phyloP scores from a whole-genome alignment of 1,139 yeast species.

The Geotrichum phurueaensis region DNA sequence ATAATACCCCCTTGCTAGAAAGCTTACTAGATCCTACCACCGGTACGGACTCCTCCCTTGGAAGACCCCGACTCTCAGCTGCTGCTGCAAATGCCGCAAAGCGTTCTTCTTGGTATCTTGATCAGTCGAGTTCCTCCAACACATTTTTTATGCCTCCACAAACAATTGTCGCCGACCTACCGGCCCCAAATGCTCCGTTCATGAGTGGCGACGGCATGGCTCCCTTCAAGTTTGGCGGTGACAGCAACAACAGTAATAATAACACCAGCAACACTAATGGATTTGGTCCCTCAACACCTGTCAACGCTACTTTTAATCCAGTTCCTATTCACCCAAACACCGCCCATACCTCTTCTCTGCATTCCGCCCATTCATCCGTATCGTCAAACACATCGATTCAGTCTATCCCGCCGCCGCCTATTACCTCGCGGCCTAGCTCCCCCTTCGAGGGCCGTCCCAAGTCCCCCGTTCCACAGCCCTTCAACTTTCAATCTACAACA shows the following conservation, averaged over 20 bases:
- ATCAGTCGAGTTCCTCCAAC: background rate
- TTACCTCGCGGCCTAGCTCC: background rate
- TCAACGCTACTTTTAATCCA: background rate
- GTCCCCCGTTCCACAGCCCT: conserved; percentile 27
- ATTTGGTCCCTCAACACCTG: background rate
- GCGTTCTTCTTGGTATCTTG: conserved; percentile 8
- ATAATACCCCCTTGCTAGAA: conserved; percentile 5
- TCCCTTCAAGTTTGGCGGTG: background rate
- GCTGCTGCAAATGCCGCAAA: background rate
- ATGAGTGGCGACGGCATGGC: background rate
- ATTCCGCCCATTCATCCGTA: conserved; percentile 15
- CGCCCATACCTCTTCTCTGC: background rate
- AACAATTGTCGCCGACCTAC: background rate
- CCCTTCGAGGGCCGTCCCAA: background rate
- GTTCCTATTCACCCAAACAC: background rate
- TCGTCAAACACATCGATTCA: conserved; percentile 8
- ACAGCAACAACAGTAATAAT: background rate
- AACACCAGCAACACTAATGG: background rate
- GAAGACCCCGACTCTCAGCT: conserved; percentile 3
- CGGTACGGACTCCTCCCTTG: background rate
- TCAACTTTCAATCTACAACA: conserved; percentile 35
- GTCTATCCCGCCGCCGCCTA: conserved; percentile 1
- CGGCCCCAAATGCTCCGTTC: background rate
- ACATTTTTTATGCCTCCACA: background rate
- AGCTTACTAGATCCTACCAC: background rate